These are phyloP conservation scores for Fusarium odoratissimum DNA, from an alignment of 2,329 filamentous ascomycete genomes.

Conservation along the genomic window DNA sequence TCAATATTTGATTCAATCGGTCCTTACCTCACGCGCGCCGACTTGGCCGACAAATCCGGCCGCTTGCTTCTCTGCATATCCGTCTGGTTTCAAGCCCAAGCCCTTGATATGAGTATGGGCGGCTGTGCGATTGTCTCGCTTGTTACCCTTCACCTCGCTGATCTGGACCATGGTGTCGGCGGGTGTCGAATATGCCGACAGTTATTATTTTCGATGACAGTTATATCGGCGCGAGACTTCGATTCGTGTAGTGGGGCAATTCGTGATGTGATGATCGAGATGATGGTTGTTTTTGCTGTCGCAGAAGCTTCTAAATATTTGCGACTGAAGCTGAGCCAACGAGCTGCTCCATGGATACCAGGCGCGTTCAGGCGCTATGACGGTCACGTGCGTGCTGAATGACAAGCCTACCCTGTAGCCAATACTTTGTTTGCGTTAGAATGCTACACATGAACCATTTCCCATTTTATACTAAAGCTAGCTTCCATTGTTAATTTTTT, in stretches of 20 bases:
- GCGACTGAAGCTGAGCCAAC: constrained; percentile 48
- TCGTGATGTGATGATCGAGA: constrained; percentile 19
- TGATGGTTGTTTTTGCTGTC: constrained; percentile 32
- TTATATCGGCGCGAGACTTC: constrained; percentile 6
- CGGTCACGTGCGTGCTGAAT: constrained; percentile 42
- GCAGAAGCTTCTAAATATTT: constrained; percentile 50
- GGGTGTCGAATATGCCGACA: constrained; percentile 38
- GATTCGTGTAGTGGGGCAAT: constrained; percentile 3
- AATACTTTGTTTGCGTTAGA: neutral
- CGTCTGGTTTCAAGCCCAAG: constrained; percentile 86
- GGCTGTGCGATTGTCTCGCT: constrained; percentile 94
- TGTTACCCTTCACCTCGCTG: constrained; percentile 93
- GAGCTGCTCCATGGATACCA: constrained; percentile 34
- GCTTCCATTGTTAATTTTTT: no score
- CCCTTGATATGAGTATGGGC: constrained; percentile 99
- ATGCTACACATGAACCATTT: neutral
- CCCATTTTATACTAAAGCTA: no score
- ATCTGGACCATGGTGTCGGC: constrained; percentile 80
- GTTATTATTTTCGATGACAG: neutral
- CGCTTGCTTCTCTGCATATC: constrained; percentile 81
- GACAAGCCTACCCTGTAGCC: constrained; percentile 20
- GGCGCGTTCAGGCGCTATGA: constrained; percentile 43
- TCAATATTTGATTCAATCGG: neutral
- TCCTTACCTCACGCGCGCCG: constrained; percentile 83
- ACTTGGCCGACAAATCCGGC: constrained; percentile 92